A percentile compares a stretch with the other conserved stretches of the same genome.
phyloP scores from a whole-genome alignment of 176 grass and related monocot genomes.

The Avena sativa region DNA sequence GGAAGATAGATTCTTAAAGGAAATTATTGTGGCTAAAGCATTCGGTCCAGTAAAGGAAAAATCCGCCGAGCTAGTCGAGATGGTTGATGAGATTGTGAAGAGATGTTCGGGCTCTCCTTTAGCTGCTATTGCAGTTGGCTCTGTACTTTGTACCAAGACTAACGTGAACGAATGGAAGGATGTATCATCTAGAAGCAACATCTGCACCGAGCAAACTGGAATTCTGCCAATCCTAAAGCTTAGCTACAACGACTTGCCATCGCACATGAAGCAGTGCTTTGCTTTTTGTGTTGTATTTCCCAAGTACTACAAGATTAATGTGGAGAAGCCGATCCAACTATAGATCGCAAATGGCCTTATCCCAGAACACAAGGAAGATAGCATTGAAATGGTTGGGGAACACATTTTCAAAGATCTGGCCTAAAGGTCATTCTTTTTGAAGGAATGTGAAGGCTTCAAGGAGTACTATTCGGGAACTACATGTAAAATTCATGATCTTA shows the following conservation, averaged over 20 bases:
- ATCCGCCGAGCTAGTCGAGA: background rate
- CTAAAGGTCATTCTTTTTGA: background rate
- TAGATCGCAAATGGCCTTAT: background rate
- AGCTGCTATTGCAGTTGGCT: background rate
- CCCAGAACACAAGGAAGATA: background rate
- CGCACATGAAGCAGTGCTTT: slow-evolving; percentile 34
- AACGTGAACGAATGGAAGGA: background rate
- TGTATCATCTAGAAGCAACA: background rate
- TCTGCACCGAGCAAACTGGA: background rate
- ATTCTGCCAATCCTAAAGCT: background rate
- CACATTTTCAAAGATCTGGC: background rate
- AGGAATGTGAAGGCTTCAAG: background rate
- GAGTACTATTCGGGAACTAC: background rate
- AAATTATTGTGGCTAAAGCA: background rate
- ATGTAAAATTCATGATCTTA: slow-evolving; percentile 3
- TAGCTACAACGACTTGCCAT: background rate
- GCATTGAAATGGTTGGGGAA: background rate
- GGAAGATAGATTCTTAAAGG: background rate
- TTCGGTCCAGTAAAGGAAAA: background rate
- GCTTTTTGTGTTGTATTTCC: slow-evolving; percentile 33
- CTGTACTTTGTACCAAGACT: background rate
- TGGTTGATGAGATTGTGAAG: slow-evolving; percentile 1
- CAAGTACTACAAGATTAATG: slow-evolving; percentile 22
- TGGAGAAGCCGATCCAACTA: background rate
- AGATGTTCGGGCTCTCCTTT: background rate